These are phyloP conservation scores for button mushroom (Agaricus bisporus) DNA, from an alignment of 768 basidiomycete genomes.

Conservation along the genomic window DNA sequence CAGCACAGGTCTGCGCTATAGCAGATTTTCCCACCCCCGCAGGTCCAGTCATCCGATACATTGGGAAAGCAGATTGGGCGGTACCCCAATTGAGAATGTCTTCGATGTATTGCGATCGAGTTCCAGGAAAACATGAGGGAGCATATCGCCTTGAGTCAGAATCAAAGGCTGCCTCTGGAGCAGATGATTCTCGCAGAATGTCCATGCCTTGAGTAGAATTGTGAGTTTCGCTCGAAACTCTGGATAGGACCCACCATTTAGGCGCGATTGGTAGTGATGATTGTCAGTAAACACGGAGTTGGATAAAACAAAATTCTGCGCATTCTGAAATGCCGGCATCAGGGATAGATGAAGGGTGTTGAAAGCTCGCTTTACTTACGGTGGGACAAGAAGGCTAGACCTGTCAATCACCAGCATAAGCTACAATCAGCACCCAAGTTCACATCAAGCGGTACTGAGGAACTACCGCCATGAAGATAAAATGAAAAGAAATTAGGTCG, in stretches of 20 bases:
- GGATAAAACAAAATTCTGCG: background rate
- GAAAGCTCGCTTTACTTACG: no score
- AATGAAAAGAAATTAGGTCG: no score
- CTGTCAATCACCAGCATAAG: no score
- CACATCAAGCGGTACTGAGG: no score
- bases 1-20: background rate
- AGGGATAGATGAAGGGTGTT: no score
- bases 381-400: no score
- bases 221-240: background rate
- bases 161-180: background rate
- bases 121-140: background rate
- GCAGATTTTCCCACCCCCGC: slow-evolving; percentile 2
- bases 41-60: background rate
- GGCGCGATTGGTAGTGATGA: no score
- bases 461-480: no score
- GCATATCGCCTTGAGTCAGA: background rate
- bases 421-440: no score
- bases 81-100: background rate
- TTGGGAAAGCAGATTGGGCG: background rate
- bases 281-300: background rate
- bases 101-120: background rate
- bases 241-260: no score
- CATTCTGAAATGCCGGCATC: background rate
- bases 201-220: background rate
- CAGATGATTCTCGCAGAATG: background rate